Base-by-base conservation (phyloP, 2,329 filamentous ascomycete genomes). In the Aspergillus ochraceus region DNA sequence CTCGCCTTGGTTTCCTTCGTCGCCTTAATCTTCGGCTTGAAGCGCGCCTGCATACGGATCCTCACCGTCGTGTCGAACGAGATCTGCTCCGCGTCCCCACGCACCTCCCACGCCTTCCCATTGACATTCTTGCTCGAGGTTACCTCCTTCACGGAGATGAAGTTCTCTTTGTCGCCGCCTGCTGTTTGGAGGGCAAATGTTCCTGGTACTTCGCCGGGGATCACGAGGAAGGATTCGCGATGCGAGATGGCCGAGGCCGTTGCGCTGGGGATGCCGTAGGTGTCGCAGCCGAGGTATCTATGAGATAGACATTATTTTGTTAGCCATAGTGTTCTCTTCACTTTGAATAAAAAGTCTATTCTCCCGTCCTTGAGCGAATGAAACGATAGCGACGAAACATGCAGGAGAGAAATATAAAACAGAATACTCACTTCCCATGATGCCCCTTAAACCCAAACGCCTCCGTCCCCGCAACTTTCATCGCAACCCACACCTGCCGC, bases 401-500 rank as follows among this genome's bases (percentile, higher is more conserved):
- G 8, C 51, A 54, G 22, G 4, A 24, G 24, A 26, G 45, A 45
- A 4, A 26, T 10, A 22, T 8, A 56, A 3, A 20, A 29, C 39
- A 50, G 42, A 30, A 45, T 36, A 64, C 49, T 68, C 71, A 93
- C 89, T 86, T 89, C 63, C 92, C 93, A 76, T 97, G 91, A 68
- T 94, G 90, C 0, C 92, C 91, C 77, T 97, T 97, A 76, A 99
- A 90, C 59, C 90, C 90, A 67, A 91, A 89, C 36, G 84, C 83
- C 64, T 96, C 91, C 1, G 90, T 94, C 3, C 94, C 94, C 0
- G 89, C 86, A 12, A 97, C 88, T 66, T 85, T 86, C 68, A 90
- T 96, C 61, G 91, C 92, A 65, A 98, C 86, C 91, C 94, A 99
- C 17, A 99, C 95, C 79, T 97, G 93, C 61, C 94, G 84, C 61